Base-by-base conservation (phyloP, 805 yeast genomes). In the Pichia gijzeniarum region DNA sequence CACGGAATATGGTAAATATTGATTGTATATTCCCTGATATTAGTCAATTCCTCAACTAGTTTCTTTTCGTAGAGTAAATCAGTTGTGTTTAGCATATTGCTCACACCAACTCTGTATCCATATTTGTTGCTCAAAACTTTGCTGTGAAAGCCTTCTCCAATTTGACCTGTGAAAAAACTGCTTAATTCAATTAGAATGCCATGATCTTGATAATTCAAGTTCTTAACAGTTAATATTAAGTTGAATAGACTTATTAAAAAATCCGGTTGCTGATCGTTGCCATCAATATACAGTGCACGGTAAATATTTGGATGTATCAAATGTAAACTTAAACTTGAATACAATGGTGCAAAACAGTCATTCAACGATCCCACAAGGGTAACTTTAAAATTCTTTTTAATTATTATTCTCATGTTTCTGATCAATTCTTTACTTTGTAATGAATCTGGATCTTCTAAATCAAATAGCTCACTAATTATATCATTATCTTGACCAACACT, bases 291-390 rank as follows among this genome's bases (percentile, higher is more conserved):
- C 8, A 89, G 80, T 0, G 95, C 89, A 35, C 97, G 68, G 58
- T 76, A 89, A 17, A 91, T 81, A 60, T 89, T 85, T 1, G 98
- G 97, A 65, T 91, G 99, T 49, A 73, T 71, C 2, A 85, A 71
- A 59, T 87, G 90, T 2, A 80, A 68, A 44, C 93, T 85, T 17
- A 84, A 69, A 0, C 96, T 82, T 0, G 96, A 89, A 58, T 88
- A 91, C n/a, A 91, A 63, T 3, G 98, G 98, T 2, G 89, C 91
- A 53, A 93, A 65, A 61, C 87, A 97, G 63, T 93, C 98, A 59
- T 87, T 85, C 27, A 88, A 75, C 0, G 95, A 84, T 0, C 96
- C 97, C 33, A 87, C 78, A 57, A 86, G 82, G 13, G 89, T 76
- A 4, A 90, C 54, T 59, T 88, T 90, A 35, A 85, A 86, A 51